These are phyloP conservation scores for Amanita phalloides DNA, from an alignment of 768 basidiomycete genomes.

Conservation along the genomic window DNA sequence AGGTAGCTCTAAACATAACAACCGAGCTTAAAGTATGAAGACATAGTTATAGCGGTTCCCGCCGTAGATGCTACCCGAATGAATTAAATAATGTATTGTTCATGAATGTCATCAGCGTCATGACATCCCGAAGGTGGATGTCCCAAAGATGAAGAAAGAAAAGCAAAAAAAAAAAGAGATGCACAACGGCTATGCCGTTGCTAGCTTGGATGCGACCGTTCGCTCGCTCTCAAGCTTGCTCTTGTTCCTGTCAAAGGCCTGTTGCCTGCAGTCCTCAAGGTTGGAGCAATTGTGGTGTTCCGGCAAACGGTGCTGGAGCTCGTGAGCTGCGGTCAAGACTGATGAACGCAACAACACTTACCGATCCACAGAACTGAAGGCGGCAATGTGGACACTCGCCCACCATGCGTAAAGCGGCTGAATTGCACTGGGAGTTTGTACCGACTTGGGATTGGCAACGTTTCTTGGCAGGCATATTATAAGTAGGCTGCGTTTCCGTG, in stretches of 20 bases:
- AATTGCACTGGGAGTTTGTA: slow-evolving; percentile 52
- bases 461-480: slow-evolving; percentile 71
- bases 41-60: neutral
- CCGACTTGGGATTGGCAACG: slow-evolving; percentile 63
- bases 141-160: neutral
- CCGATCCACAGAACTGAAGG: slow-evolving; percentile 65
- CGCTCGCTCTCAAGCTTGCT: slow-evolving; percentile 79
- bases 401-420: slow-evolving; percentile 73
- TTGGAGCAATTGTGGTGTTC: slow-evolving; percentile 83
- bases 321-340: slow-evolving; percentile 9
- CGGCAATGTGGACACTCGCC: slow-evolving; percentile 80
- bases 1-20: slow-evolving; percentile 1
- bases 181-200: slow-evolving; percentile 42
- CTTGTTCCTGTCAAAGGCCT: slow-evolving; percentile 86
- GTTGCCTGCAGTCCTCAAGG: slow-evolving; percentile 75
- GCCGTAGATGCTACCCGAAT: neutral
- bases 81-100: slow-evolving; percentile 4
- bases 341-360: slow-evolving; percentile 26
- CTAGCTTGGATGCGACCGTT: slow-evolving; percentile 82
- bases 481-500: slow-evolving; percentile 1
- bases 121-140: slow-evolving; percentile 3
- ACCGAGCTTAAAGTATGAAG: neutral
- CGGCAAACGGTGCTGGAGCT: slow-evolving; percentile 69
- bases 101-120: neutral
- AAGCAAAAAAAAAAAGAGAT: neutral